Conservation (phyloP, 139 green algal species). For the Chlorella sp. region DNA sequence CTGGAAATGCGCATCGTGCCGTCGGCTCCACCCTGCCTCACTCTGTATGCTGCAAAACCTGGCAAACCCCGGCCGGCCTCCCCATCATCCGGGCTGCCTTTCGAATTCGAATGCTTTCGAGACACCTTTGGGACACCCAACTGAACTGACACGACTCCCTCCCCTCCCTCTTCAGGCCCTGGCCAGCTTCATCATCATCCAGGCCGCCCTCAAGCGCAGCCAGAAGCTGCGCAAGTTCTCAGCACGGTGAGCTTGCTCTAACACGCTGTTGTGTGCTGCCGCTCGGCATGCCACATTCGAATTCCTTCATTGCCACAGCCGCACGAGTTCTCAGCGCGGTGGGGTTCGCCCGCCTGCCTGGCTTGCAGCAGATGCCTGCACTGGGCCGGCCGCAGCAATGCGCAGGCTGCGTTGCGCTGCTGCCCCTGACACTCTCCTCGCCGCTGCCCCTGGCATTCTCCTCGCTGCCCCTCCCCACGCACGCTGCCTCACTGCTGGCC, state of each 20-base stretch:
- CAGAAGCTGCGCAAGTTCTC: constrained; percentile 52
- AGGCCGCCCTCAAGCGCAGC: constrained; percentile 77
- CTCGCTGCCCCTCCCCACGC: not conserved
- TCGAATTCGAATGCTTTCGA: no score
- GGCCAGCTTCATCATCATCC: constrained; percentile 89
- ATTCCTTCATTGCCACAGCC: no score
- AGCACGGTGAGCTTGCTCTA: constrained; percentile 26
- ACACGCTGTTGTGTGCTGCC: not conserved
- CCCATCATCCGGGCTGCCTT: no score
- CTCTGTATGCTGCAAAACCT: no score
- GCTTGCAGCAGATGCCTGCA: not conserved
- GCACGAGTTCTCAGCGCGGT: no score
- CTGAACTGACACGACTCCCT: no score
- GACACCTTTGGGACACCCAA: no score
- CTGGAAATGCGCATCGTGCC: no score
- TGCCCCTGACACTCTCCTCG: not conserved
- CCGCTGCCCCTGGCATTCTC: not conserved
- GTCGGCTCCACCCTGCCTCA: no score
- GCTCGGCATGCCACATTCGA: no score
- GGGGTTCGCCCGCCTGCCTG: not conserved
- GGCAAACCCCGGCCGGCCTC: no score
- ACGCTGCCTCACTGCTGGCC: not conserved
- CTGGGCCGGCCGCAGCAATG: not conserved
- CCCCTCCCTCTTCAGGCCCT: constrained; percentile 59
- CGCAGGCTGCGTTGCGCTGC: not conserved